These are phyloP conservation scores for Saccharomycopsis vini DNA, from an alignment of 805 yeast species.

Conservation along the genomic window DNA sequence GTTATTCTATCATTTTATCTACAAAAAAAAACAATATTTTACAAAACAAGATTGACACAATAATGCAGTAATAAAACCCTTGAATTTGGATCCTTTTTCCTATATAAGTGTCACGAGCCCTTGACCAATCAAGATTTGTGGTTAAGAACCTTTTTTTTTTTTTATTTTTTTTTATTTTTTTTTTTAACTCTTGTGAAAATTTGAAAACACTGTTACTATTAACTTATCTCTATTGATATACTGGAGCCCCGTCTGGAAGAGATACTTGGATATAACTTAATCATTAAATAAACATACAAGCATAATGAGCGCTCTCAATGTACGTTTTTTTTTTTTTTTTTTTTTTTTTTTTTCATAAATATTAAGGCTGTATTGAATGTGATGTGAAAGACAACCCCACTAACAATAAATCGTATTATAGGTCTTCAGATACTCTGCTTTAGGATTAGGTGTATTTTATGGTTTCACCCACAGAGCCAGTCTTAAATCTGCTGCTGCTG, in stretches of 20 bases:
- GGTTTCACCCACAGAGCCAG: slow-evolving; percentile 80
- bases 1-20: background rate
- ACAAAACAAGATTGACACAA: no score
- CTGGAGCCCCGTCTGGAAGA: background rate
- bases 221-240: background rate
- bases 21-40: background rate
- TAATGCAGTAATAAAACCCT: no score
- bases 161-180: no score
- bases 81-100: background rate
- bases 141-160: background rate
- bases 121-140: background rate
- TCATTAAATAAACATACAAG: no score
- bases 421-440: slow-evolving; percentile 89
- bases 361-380: background rate
- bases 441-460: slow-evolving; percentile 79
- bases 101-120: no score
- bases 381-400: background rate
- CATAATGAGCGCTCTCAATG: slow-evolving; percentile 4
- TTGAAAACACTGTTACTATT: background rate
- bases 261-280: no score
- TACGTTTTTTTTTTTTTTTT: no score
- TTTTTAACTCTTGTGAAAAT: no score
- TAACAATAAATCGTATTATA: slow-evolving; percentile 25
- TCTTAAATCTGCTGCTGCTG: slow-evolving; percentile 51
- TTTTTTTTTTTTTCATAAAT: no score